Evolutionary conservation across 495 filamentous ascomycete genomes (phyloP).

Genomic region (Aspergillus steynii): DNA sequence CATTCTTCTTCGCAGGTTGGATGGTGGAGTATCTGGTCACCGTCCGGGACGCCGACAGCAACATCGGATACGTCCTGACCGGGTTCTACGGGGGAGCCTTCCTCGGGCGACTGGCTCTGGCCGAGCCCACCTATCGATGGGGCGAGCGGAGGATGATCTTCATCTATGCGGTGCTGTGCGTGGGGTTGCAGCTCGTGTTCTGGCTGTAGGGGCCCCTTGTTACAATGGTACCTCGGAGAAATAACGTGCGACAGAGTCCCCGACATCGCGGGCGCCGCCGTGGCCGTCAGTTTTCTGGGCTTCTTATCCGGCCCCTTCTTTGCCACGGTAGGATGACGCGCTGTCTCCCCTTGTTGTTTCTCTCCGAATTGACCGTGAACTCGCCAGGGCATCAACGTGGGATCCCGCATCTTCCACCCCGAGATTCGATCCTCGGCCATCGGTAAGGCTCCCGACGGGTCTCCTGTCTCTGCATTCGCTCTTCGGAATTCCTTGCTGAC

Average conservation of each 20-base stretch:
- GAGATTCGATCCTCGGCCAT: constrained; percentile 32
- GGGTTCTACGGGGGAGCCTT: constrained; percentile 33
- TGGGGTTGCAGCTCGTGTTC: constrained; percentile 33
- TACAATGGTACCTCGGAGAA: background rate
- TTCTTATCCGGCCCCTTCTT: constrained; percentile 38
- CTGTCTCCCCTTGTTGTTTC: background rate
- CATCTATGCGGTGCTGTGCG: constrained; percentile 30
- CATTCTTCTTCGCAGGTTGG: constrained; percentile 18
- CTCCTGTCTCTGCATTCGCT: background rate
- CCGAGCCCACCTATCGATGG: constrained; percentile 32
- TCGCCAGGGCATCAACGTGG: constrained; percentile 24
- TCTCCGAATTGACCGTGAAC: background rate
- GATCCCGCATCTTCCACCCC: constrained; percentile 29
- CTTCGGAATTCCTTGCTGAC: background rate
- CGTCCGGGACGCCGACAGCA: constrained; percentile 29
- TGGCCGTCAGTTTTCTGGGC: constrained; percentile 32
- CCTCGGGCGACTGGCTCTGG: constrained; percentile 28
- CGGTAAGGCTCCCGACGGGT: constrained; percentile 14
- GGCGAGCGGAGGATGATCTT: constrained; percentile 36
- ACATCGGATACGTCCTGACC: constrained; percentile 35
- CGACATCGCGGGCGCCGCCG: constrained; percentile 34
- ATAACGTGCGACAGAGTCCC: constrained; percentile 21
- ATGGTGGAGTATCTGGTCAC: constrained; percentile 36
- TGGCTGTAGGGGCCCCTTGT: constrained; percentile 26
- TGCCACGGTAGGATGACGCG: constrained; percentile 25